phyloP scores from a whole-genome alignment of 345 rosid species.

The Pugionium cornutum region DNA sequence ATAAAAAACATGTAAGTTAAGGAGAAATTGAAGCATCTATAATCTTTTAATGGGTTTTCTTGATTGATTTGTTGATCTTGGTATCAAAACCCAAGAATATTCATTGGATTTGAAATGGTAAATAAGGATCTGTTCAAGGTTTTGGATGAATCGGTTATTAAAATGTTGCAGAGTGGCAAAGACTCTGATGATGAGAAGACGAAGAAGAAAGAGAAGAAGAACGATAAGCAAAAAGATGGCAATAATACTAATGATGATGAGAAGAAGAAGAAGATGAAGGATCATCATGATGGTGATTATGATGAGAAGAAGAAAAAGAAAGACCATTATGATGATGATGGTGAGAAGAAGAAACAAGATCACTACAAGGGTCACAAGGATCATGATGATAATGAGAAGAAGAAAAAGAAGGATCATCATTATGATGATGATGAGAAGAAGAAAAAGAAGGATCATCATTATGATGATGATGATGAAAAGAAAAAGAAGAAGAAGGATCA shows the following conservation, averaged over 20 bases:
- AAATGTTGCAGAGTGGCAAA: conserved; percentile 14
- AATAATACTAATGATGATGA: conserved; percentile 45
- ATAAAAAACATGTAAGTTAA: conserved; percentile 66
- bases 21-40: background rate
- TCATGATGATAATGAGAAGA: background rate
- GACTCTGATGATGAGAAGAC: conserved; percentile 14
- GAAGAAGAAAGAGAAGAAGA: background rate
- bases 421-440: conserved; percentile 5
- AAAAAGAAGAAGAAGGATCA: too few relatives aligned
- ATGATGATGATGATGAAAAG: too few relatives aligned
- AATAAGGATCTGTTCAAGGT: background rate
- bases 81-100: conserved; percentile 5
- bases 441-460: too few relatives aligned
- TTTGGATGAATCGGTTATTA: background rate
- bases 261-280: conserved; percentile 35
- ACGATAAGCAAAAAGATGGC: conserved; percentile 24
- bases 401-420: too few relatives aligned
- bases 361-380: background rate
- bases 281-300: conserved; percentile 41
- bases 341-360: conserved; percentile 14
- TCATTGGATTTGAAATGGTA: background rate
- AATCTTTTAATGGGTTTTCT: too few relatives aligned
- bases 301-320: conserved; percentile 22
- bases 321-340: background rate
- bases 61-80: background rate